Evolutionary conservation across 73 alveolate genomes (phyloP).

Genomic region (Uronychia setigera): DNA sequence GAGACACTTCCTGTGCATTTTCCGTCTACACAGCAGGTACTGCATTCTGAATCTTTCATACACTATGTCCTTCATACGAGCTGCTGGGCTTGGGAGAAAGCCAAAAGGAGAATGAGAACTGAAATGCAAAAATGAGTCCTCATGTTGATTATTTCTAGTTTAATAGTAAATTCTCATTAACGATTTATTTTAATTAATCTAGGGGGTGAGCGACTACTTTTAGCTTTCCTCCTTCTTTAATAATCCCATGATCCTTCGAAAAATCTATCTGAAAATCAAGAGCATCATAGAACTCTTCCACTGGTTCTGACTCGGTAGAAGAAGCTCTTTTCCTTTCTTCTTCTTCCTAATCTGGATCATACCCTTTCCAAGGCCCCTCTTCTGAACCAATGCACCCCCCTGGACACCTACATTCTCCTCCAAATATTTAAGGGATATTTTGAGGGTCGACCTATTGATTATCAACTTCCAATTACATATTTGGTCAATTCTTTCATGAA

Average conservation of each 20-base stretch:
- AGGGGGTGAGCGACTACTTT: not conserved
- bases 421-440: slow-evolving; percentile 76
- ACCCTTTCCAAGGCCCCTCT: not conserved
- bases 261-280: not conserved
- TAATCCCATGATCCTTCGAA: not conserved
- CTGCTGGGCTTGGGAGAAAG: not conserved
- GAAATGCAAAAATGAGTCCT: not conserved
- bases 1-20: not conserved
- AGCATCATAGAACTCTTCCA: not conserved
- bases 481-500: slow-evolving; percentile 65
- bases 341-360: not conserved
- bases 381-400: not conserved
- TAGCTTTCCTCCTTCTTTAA: not conserved
- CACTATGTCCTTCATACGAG: not conserved
- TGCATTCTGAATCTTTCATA: not conserved
- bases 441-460: slow-evolving; percentile 60
- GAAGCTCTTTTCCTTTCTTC: not conserved
- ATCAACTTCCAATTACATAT: not conserved
- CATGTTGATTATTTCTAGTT: not conserved
- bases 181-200: not conserved
- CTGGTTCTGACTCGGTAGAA: not conserved
- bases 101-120: not conserved
- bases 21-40: not conserved
- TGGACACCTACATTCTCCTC: slow-evolving; percentile 76
- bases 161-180: not conserved